These are phyloP conservation scores for Phytopythium montanum DNA, from an alignment of 352 stramenopile species.

Conservation along the genomic window DNA sequence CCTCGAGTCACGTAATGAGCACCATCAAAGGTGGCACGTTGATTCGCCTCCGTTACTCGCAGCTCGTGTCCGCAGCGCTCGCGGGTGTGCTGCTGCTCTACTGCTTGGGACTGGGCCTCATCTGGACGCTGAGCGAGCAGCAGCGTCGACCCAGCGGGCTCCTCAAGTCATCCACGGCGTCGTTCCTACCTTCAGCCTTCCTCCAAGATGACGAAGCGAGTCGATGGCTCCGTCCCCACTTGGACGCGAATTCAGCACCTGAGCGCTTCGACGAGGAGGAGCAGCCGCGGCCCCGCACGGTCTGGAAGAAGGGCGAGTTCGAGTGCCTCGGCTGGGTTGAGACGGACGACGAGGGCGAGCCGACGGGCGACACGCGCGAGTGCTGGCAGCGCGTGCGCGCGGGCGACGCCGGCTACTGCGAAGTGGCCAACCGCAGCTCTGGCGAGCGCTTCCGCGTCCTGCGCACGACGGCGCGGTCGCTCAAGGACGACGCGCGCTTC, in stretches of 20 bases:
- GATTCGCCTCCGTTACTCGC: not conserved
- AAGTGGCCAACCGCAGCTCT: constrained; percentile 49
- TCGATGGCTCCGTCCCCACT: not conserved
- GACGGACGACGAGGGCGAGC: constrained; percentile 46
- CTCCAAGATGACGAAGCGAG: not conserved
- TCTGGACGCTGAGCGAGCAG: not conserved
- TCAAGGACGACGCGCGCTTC: constrained; percentile 68
- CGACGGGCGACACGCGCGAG: constrained; percentile 38
- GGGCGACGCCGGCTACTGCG: constrained; percentile 58
- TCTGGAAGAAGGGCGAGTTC: constrained; percentile 43
- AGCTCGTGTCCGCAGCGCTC: not conserved
- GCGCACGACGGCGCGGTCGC: constrained; percentile 53
- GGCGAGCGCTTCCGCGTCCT: constrained; percentile 55
- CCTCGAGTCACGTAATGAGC: not conserved
- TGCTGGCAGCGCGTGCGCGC: constrained; percentile 62
- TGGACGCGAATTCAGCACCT: not conserved
- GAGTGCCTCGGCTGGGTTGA: constrained; percentile 63
- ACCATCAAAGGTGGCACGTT: not conserved
- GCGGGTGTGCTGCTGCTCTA: not conserved
- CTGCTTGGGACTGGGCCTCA: not conserved
- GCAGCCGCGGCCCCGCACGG: constrained; percentile 9
- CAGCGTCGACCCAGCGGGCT: not conserved
- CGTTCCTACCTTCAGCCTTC: not conserved
- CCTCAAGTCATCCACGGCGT: not conserved
- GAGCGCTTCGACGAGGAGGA: not conserved